Base-by-base conservation (phyloP, 495 filamentous ascomycete genomes). In the Penicillium tannophilum region DNA sequence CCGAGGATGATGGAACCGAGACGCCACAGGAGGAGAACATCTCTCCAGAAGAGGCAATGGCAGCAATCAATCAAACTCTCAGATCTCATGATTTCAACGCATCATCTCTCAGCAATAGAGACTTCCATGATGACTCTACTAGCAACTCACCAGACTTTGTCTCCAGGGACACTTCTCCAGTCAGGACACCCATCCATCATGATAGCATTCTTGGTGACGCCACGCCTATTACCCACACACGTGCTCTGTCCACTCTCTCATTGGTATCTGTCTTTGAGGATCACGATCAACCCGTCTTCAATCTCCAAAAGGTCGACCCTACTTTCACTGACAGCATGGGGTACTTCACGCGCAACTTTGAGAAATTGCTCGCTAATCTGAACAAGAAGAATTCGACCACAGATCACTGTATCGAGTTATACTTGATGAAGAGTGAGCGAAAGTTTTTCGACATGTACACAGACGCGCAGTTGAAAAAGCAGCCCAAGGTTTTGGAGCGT, bases 271-370 rank as follows among this genome's bases (percentile, higher is more conserved):
- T 81, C 28, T 82, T 81, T 2, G 80, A 88, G 7, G 77, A 86
- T n/a, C 84, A 84, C 14, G 85, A 85, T 48, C 78, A 83, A 59
- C 83, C 82, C 19, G 84, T 89, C 58, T 84, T 83, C 58, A 82
- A 83, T 58, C 77, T 89, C 11, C 87, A 89, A 62, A 84, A 88
- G 51, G 85, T 89, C 4, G 84, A 88, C 54, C 87, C 86, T 9
- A 87, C 84, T 73, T 90, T 90, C 73, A 89, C 85, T 4, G 87
- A 90, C 62, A 79, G 82, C 23, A 84, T 78, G 43, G 87, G 87
- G 19, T 77, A 84, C 54, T 89, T 84, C 72, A 85, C 84, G 46
- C 72, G 71, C 52, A 75, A 66, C 16, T 90, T 89, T 59, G 84
- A 86, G 51, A 80, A 82, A 66, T 81, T 77, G 63, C 76, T 90